Conservation (phyloP, 768 basidiomycete genomes). For the Naganishia friedmannii region DNA sequence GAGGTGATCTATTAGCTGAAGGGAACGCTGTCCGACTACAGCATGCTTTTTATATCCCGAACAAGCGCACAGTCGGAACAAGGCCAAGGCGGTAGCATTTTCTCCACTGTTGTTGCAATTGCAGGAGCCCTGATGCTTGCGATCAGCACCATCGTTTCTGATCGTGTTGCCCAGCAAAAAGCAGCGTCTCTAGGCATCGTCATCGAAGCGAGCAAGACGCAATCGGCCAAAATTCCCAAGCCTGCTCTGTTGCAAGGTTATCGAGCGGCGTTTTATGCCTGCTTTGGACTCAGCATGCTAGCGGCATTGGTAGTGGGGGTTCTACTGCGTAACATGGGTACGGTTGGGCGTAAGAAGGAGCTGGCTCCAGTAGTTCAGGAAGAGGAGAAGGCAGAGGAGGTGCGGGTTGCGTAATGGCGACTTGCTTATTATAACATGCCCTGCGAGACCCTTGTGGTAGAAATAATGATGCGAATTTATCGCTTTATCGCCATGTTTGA, state of each 20-base stretch:
- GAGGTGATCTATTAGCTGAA: background rate
- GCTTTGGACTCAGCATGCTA: background rate
- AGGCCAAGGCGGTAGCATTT: constrained; percentile 9
- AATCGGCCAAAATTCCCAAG: background rate
- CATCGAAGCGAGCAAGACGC: constrained; percentile 9
- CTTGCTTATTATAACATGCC: background rate
- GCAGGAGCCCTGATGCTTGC: constrained; percentile 5
- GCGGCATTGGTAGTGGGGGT: constrained; percentile 1
- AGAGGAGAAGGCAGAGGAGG: background rate
- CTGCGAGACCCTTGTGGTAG: background rate
- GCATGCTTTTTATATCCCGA: constrained; percentile 13
- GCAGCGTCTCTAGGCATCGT: constrained; percentile 2
- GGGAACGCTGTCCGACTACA: background rate
- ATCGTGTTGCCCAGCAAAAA: background rate
- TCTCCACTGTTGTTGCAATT: background rate
- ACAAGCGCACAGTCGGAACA: constrained; percentile 10
- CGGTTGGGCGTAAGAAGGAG: constrained; percentile 1
- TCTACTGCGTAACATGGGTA: constrained; percentile 4
- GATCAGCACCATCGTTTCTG: constrained; percentile 11
- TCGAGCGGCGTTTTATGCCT: constrained; percentile 11
- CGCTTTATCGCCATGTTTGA: too few species aligned
- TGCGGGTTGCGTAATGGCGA: background rate
- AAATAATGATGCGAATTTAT: background rate
- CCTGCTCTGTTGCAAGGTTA: constrained; percentile 8
- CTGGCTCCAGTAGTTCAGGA: background rate